A percentile compares a stretch with the other conserved stretches of the same genome.
Conservation (phyloP, 805 yeast species). For the Saccharomycopsis fermentans region DNA sequence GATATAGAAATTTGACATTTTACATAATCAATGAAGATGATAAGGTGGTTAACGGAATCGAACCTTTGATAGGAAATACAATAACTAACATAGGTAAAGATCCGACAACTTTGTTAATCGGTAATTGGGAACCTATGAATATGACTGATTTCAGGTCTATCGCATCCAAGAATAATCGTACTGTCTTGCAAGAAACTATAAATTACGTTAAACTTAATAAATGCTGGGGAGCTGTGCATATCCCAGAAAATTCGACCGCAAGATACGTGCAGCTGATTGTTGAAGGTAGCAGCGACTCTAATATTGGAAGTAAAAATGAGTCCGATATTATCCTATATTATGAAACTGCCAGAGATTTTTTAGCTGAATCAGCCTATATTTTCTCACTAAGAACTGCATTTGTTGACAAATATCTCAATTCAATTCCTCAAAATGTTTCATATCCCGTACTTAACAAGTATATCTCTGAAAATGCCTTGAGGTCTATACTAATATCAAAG, state of each 20-base stretch:
- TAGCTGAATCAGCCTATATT: constrained; percentile 36
- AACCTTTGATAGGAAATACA: constrained; percentile 18
- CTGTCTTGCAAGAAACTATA: constrained; percentile 29
- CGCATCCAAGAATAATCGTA: constrained; percentile 18
- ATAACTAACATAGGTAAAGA: constrained; percentile 2
- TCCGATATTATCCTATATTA: constrained; percentile 33
- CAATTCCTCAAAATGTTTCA: constrained; percentile 19
- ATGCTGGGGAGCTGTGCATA: constrained; percentile 56
- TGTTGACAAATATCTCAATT: constrained; percentile 24
- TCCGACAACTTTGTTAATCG: constrained; percentile 17
- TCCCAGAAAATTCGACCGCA: constrained; percentile 37
- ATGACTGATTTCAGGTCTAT: constrained; percentile 22
- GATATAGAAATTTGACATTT: constrained; percentile 23
- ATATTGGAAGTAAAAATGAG: neutral
- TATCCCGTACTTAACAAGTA: constrained; percentile 23
- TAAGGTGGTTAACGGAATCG: constrained; percentile 17
- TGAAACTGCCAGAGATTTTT: constrained; percentile 57
- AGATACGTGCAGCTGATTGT: constrained; percentile 22
- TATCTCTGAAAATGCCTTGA: neutral
- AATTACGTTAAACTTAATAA: constrained; percentile 41
- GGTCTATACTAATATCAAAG: neutral
- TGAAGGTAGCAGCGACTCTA: constrained; percentile 14
- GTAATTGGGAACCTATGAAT: constrained; percentile 26
- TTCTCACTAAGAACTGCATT: constrained; percentile 33
- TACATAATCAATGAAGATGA: constrained; percentile 28